These are phyloP conservation scores for Paspalum notatum DNA, from an alignment of 176 grass and related monocot species.

Conservation along the genomic window DNA sequence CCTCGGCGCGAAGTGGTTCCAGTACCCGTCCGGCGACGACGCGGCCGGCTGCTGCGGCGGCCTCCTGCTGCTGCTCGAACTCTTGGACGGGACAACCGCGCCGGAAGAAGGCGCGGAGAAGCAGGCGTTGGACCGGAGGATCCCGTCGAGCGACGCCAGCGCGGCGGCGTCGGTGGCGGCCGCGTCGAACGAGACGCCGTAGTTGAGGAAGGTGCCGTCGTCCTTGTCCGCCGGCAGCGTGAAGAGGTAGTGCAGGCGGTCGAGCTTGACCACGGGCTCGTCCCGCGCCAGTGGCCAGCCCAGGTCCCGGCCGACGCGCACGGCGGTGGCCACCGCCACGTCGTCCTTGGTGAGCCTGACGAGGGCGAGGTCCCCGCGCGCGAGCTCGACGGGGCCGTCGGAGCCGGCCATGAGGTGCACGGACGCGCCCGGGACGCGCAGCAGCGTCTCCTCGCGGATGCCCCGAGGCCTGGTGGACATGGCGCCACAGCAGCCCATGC, in stretches of 20 bases:
- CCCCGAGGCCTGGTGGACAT: conserved; percentile 40
- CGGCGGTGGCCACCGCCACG: conserved; percentile 61
- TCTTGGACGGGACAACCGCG: conserved; percentile 12
- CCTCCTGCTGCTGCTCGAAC: background rate
- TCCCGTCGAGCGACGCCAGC: conserved; percentile 66
- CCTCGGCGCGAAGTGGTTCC: conserved; percentile 75
- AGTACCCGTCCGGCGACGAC: conserved; percentile 57
- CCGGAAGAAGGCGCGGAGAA: conserved; percentile 59
- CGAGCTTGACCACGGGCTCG: conserved; percentile 85
- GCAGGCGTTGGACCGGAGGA: conserved; percentile 66
- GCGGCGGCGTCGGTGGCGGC: conserved; percentile 13
- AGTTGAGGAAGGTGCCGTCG: conserved; percentile 82
- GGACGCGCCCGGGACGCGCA: conserved; percentile 69
- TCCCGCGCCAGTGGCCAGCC: conserved; percentile 89
- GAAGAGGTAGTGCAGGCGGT: conserved; percentile 82
- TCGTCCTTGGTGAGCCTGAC: conserved; percentile 60
- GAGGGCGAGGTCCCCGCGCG: conserved; percentile 63
- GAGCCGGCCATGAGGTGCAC: conserved; percentile 62
- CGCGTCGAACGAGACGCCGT: conserved; percentile 73
- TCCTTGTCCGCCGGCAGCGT: conserved; percentile 71
- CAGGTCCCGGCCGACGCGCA: conserved; percentile 68
- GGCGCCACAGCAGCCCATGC: conserved; percentile 68
- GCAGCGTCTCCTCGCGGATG: conserved; percentile 64
- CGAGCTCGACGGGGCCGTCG: conserved; percentile 59
- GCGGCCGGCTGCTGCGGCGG: conserved; percentile 6